Evolutionary conservation across 768 basidiomycete genomes (phyloP).

Genomic region (Mycena crocata): DNA sequence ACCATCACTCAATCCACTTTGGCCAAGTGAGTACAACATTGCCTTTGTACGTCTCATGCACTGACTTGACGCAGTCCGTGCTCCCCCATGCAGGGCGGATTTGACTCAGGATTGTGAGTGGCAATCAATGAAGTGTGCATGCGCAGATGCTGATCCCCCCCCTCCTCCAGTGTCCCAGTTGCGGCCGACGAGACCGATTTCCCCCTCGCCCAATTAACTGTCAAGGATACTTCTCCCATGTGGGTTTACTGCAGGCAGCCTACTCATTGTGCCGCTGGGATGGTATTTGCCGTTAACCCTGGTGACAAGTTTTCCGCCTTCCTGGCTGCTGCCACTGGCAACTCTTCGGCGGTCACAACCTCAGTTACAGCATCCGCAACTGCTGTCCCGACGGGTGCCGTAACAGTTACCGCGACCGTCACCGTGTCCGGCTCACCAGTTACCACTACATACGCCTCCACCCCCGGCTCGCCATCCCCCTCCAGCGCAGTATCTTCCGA

Average conservation of each 20-base stretch:
- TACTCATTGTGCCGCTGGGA: conserved; percentile 66
- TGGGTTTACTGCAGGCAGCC: conserved; percentile 72
- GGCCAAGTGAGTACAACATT: conserved; percentile 19
- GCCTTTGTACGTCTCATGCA: not conserved
- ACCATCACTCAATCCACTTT: conserved; percentile 70
- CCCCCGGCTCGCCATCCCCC: conserved; percentile 34
- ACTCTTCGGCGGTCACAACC: conserved; percentile 25
- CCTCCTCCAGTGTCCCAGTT: conserved; percentile 56
- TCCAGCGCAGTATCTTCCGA: conserved; percentile 40
- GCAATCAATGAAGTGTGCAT: not conserved
- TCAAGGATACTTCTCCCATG: conserved; percentile 58
- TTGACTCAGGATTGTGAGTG: conserved; percentile 70
- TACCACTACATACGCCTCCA: conserved; percentile 41
- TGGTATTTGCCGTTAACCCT: conserved; percentile 78
- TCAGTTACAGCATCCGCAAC: conserved; percentile 37
- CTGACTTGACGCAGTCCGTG: conserved; percentile 52
- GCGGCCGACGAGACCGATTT: conserved; percentile 55
- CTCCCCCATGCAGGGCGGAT: conserved; percentile 51
- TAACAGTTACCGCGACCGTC: conserved; percentile 51
- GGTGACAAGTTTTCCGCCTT: conserved; percentile 65
- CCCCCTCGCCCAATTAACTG: conserved; percentile 55
- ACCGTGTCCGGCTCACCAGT: conserved; percentile 40
- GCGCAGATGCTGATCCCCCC: conserved; percentile 5
- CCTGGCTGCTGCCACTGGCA: conserved; percentile 61
- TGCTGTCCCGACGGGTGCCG: conserved; percentile 38